Percentiles rank a stretch among this genome's conserved stretches.
Conservation (phyloP, 148 eudicot genomes). For the Camellia lanceoleosa region DNA sequence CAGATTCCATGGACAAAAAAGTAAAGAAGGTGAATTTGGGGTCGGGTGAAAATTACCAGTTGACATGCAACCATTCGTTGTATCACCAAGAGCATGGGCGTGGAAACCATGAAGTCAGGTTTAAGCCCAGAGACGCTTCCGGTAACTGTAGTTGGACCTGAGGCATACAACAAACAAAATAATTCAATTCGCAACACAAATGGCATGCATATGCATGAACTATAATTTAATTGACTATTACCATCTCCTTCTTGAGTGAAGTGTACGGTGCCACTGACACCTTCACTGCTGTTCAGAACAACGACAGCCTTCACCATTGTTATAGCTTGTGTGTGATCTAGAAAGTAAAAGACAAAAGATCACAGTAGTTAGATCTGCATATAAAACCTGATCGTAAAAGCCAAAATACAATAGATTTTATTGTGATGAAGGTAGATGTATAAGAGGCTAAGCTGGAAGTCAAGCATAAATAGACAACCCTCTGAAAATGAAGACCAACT, state of each 20-base stretch:
- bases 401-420: background rate
- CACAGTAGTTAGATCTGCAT: background rate
- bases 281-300: conserved; percentile 64
- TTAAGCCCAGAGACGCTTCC: conserved; percentile 80
- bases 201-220: background rate
- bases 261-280: conserved; percentile 75
- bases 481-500: background rate
- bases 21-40: background rate
- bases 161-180: conserved; percentile 11
- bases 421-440: background rate
- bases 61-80: conserved; percentile 97
- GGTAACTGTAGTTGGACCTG: conserved; percentile 82
- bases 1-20: background rate
- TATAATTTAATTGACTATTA: conserved; percentile 24
- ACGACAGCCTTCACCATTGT: conserved; percentile 89
- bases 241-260: conserved; percentile 87
- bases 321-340: conserved; percentile 51
- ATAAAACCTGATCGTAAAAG: background rate
- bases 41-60: conserved; percentile 53
- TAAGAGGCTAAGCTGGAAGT: background rate
- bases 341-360: conserved; percentile 14
- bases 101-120: conserved; percentile 95
- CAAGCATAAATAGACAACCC: background rate
- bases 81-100: conserved; percentile 98
- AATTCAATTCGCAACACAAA: background rate